Conservation (phyloP, 108 stramenopile genomes). For the Skeletonema marinoi region DNA sequence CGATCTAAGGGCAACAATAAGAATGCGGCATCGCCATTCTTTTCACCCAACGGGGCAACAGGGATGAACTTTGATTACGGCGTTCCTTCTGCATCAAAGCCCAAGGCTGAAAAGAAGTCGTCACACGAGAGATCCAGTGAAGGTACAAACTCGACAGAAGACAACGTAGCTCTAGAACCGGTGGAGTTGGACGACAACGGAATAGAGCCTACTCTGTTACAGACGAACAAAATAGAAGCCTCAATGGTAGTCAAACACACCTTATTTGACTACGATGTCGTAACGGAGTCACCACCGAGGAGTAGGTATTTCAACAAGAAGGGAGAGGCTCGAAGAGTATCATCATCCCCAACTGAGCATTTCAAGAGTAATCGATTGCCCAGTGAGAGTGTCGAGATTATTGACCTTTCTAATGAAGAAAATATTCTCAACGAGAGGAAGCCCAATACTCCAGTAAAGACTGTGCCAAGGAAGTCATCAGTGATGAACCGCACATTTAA, state of each 20-base stretch:
- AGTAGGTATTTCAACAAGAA: constrained; percentile 1
- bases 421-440: neutral
- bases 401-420: constrained; percentile 28
- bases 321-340: constrained; percentile 32
- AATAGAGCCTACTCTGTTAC: neutral
- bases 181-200: neutral
- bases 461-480: constrained; percentile 3
- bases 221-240: neutral
- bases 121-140: neutral
- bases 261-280: constrained; percentile 15
- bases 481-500: constrained; percentile 26
- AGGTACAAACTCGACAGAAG: neutral
- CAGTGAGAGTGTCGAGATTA: constrained; percentile 22
- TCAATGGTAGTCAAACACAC: neutral
- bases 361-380: neutral
- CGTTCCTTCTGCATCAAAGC: neutral
- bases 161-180: neutral
- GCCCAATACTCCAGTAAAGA: neutral
- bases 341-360: constrained; percentile 24
- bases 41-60: constrained; percentile 17
- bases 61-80: constrained; percentile 31
- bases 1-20: neutral
- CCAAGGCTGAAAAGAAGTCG: neutral
- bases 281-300: constrained; percentile 27
- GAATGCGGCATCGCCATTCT: constrained; percentile 11